Conservation (phyloP, 2,329 filamentous ascomycete species). For the Fusarium mundagurra region DNA sequence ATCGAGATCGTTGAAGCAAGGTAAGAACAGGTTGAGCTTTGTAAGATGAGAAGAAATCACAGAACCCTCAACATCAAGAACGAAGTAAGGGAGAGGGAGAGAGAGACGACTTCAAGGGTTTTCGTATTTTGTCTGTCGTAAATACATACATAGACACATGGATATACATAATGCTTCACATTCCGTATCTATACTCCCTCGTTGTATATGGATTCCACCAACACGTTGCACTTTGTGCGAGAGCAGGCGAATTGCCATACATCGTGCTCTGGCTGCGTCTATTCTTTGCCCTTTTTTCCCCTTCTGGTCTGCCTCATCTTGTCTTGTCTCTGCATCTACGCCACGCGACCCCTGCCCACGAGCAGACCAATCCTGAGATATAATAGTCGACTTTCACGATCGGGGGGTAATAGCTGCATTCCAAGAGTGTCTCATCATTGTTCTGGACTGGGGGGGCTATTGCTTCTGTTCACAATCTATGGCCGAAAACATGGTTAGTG, state of each 20-base stretch:
- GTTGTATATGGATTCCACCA: conserved; percentile 16
- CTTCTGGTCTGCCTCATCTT: conserved; percentile 19
- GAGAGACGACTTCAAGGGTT: neutral
- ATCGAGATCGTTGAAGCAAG: conserved; percentile 5
- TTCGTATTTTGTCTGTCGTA: neutral
- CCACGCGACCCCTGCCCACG: conserved; percentile 29
- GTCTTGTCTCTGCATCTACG: conserved; percentile 28
- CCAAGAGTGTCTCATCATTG: conserved; percentile 24
- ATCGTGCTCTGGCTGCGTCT: neutral
- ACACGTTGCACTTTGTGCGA: conserved; percentile 8
- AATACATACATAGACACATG: neutral
- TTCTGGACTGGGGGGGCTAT: neutral
- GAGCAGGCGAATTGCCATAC: conserved; percentile 10
- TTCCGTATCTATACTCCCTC: conserved; percentile 19
- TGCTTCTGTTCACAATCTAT: neutral
- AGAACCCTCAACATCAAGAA: neutral
- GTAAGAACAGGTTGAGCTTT: conserved; percentile 1
- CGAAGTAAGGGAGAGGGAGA: conserved; percentile 12
- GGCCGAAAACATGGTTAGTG: conserved; percentile 4
- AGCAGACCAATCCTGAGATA: conserved; percentile 11
- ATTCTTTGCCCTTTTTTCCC: neutral
- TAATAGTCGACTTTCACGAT: neutral
- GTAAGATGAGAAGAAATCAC: neutral
- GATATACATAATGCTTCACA: neutral
- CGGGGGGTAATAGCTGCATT: conserved; percentile 15